These are phyloP conservation scores for Boletus sp. DNA, from an alignment of 1,284 basidiomycete species.

Conservation along the genomic window DNA sequence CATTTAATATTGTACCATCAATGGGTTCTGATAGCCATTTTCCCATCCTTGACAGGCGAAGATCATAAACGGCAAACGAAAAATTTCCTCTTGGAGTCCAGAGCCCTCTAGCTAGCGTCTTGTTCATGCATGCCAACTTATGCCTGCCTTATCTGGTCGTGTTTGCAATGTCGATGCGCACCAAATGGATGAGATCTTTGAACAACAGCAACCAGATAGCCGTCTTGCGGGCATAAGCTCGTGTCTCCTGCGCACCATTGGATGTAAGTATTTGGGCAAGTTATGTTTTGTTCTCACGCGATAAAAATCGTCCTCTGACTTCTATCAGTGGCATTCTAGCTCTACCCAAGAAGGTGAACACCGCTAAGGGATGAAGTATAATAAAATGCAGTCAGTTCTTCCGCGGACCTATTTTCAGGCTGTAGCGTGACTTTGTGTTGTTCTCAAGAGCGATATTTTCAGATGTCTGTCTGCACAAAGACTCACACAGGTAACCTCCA, in stretches of 20 bases:
- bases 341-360: constrained; percentile 36
- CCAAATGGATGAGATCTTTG: too few relatives aligned
- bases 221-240: constrained; percentile 39
- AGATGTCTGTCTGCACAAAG: not conserved
- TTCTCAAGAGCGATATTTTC: constrained; percentile 13
- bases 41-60: constrained; percentile 34
- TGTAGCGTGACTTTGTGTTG: not conserved
- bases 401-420: constrained; percentile 4
- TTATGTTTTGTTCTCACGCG: too few relatives aligned
- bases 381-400: constrained; percentile 34
- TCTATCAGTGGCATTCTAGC: constrained; percentile 37
- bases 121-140: constrained; percentile 6
- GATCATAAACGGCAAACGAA: constrained; percentile 39
- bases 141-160: constrained; percentile 9
- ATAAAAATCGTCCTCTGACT: too few relatives aligned
- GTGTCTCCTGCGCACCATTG: constrained; percentile 20
- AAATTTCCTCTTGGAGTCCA: too few relatives aligned
- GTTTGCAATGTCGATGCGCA: constrained; percentile 37
- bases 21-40: not conserved
- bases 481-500: not conserved
- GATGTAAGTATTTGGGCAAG: too few relatives aligned
- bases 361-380: constrained; percentile 34
- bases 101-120: constrained; percentile 3
- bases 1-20: not conserved
- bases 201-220: constrained; percentile 27